A percentile compares a stretch with the other conserved stretches of the same genome.
Conservation (phyloP, 306 rosid genomes). For the Dalbergia cultrata region DNA sequence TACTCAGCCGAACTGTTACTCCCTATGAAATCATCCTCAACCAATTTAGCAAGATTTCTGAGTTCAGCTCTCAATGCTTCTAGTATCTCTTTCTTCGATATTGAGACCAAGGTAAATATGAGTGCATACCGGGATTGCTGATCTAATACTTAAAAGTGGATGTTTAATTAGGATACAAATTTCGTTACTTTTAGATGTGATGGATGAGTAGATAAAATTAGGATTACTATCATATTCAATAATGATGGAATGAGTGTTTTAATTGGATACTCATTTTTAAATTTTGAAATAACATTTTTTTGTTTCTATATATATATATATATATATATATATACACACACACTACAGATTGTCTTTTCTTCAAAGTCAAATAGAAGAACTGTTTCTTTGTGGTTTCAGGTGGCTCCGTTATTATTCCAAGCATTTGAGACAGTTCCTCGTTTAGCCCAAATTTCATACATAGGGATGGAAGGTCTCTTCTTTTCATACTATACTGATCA, state of each 20-base stretch:
- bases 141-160: too few species aligned
- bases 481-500: slow-evolving; percentile 56
- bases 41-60: slow-evolving; percentile 42
- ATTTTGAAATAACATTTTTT: too few species aligned
- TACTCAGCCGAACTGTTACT: neutral
- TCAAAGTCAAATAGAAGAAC: neutral
- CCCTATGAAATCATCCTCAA: slow-evolving; percentile 45
- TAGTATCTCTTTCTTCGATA: slow-evolving; percentile 40
- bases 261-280: too few species aligned
- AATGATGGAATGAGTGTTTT: too few species aligned
- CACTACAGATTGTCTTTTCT: neutral
- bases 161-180: too few species aligned
- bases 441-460: slow-evolving; percentile 59
- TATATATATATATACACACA: too few species aligned
- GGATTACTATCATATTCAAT: too few species aligned
- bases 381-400: slow-evolving; percentile 43
- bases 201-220: too few species aligned
- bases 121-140: too few species aligned
- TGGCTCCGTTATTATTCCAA: slow-evolving; percentile 64
- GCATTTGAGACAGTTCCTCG: slow-evolving; percentile 58
- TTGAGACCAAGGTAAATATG: slow-evolving; percentile 43
- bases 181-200: too few species aligned
- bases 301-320: too few species aligned
- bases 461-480: slow-evolving; percentile 58
- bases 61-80: slow-evolving; percentile 24